A percentile compares a stretch with the other conserved stretches of the same genome.
phyloP scores from a whole-genome alignment of 208 protist species.

The Leishmania tropica region DNA sequence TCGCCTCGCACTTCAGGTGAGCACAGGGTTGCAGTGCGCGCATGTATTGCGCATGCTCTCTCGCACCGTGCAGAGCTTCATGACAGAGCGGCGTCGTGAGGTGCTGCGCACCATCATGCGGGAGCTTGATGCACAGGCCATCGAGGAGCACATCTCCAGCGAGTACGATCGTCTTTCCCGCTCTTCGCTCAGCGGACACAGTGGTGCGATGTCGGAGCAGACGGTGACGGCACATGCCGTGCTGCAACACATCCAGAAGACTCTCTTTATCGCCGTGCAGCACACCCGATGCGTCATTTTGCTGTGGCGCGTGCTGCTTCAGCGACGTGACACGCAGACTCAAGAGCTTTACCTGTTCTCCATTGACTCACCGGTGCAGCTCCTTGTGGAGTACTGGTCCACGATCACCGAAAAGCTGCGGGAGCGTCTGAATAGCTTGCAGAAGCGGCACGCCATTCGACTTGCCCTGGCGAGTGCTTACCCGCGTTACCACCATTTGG shows the following conservation, averaged over 20 bases:
- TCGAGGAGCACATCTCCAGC: constrained; percentile 45
- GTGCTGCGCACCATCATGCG: constrained; percentile 63
- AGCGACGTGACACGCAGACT: constrained; percentile 46
- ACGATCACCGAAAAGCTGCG: constrained; percentile 60
- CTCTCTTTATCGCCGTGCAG: constrained; percentile 53
- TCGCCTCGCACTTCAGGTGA: constrained; percentile 35
- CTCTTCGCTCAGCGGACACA: background rate
- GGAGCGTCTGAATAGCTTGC: constrained; percentile 56
- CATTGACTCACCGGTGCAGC: constrained; percentile 57
- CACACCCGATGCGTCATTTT: constrained; percentile 66
- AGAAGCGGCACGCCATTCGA: constrained; percentile 55
- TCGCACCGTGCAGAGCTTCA: constrained; percentile 54
- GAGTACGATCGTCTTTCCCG: constrained; percentile 22
- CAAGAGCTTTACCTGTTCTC: constrained; percentile 40
- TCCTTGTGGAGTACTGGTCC: constrained; percentile 76
- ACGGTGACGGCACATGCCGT: constrained; percentile 35
- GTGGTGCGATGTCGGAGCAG: constrained; percentile 29
- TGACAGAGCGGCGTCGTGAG: constrained; percentile 79
- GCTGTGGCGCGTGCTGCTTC: constrained; percentile 70
- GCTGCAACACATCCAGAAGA: constrained; percentile 54
- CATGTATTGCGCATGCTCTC: constrained; percentile 57
- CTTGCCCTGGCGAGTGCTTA: constrained; percentile 45
- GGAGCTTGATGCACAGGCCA: constrained; percentile 62
- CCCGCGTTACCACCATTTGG: constrained; percentile 52
- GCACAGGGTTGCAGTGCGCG: constrained; percentile 65